phyloP scores from a whole-genome alignment of 805 yeast species.

The Saturnispora hagleri region DNA sequence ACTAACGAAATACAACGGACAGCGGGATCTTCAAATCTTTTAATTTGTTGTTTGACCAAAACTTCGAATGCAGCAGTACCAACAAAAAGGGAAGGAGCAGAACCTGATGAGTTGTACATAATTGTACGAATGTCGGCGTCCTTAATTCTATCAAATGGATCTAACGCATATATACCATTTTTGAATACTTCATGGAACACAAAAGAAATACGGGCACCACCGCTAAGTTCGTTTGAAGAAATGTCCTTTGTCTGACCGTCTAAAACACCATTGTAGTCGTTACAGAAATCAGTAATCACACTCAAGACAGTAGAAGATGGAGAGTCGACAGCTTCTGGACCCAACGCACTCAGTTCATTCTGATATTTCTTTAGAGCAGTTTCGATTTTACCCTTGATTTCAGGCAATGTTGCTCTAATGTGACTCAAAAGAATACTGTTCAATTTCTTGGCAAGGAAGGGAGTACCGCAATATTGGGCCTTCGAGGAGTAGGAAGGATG shows the following conservation, averaged over 20 bases:
- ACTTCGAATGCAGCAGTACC: conserved; percentile 98
- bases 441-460: conserved; percentile 85
- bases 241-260: conserved; percentile 91
- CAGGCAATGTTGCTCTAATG: conserved; percentile 82
- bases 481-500: conserved; percentile 89
- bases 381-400: conserved; percentile 84
- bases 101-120: conserved; percentile 93
- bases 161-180: conserved; percentile 84
- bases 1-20: conserved; percentile 80
- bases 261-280: conserved; percentile 82
- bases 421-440: conserved; percentile 84
- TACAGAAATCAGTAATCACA: conserved; percentile 86
- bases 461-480: conserved; percentile 98
- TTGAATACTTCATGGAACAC: conserved; percentile 95
- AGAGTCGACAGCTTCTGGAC: conserved; percentile 83
- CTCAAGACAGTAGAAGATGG: conserved; percentile 84
- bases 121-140: conserved; percentile 95
- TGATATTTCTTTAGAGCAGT: conserved; percentile 77
- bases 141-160: conserved; percentile 93
- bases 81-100: conserved; percentile 91
- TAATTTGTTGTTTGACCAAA: conserved; percentile 86
- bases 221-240: conserved; percentile 82
- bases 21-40: conserved; percentile 90
- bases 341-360: conserved; percentile 65
- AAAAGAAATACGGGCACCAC: conserved; percentile 96